Percentiles rank a stretch among this genome's conserved stretches.
These are phyloP conservation scores for Mimosa pudica DNA, from an alignment of 306 rosid genomes.

Conservation along the genomic window DNA sequence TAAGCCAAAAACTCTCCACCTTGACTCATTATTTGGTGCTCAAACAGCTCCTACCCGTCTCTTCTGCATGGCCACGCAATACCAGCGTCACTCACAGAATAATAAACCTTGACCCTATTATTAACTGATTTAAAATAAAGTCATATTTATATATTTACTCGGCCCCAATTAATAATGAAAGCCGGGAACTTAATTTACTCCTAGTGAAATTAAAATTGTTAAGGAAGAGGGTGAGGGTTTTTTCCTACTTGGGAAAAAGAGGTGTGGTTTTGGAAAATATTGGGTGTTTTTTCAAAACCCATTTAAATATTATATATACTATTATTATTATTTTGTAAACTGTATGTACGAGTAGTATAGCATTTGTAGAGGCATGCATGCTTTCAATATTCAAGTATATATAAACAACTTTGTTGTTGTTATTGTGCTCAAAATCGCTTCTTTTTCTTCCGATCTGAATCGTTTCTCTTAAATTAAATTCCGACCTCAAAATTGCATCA, in stretches of 20 bases:
- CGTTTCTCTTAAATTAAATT: constrained; percentile 11
- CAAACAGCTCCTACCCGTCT: constrained; percentile 55
- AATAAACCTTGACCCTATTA: constrained; percentile 45
- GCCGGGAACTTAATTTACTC: constrained; percentile 34
- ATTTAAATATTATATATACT: not conserved
- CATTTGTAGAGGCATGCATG: constrained; percentile 11
- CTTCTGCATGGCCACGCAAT: constrained; percentile 67
- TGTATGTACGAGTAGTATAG: not conserved
- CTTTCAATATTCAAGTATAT: constrained; percentile 31
- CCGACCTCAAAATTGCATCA: not conserved
- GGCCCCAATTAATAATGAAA: constrained; percentile 33
- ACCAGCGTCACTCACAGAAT: constrained; percentile 42
- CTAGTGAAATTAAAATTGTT: constrained; percentile 39
- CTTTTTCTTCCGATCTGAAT: constrained; percentile 18
- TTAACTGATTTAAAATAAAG: constrained; percentile 40
- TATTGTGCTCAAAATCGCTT: constrained; percentile 26
- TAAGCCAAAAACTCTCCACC: constrained; percentile 53
- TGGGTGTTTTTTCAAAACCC: constrained; percentile 37
- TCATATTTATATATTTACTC: constrained; percentile 4
- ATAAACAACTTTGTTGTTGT: not conserved
- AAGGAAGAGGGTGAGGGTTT: constrained; percentile 42
- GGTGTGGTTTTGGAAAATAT: constrained; percentile 51
- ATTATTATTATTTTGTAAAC: constrained; percentile 36
- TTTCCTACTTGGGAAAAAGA: constrained; percentile 29
- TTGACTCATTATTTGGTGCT: constrained; percentile 54